Conservation (phyloP, 2,329 filamentous ascomycete species). For the Amauroascus verrucosus region DNA sequence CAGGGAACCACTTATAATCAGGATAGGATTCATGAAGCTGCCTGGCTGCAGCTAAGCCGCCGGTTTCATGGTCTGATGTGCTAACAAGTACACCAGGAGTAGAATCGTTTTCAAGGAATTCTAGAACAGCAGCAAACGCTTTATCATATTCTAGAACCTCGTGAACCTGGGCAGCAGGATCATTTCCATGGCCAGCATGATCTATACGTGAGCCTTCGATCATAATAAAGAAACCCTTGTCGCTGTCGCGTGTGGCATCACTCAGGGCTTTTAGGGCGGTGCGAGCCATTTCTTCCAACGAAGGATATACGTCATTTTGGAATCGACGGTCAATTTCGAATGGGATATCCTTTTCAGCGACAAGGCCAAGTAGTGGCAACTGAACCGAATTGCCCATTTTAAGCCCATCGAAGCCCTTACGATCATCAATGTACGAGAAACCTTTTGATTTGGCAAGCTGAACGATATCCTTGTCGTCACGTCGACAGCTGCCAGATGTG, state of each 20-base stretch:
- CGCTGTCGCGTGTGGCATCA: slow-evolving; percentile 68
- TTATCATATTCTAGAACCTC: slow-evolving; percentile 94
- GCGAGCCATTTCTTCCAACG: slow-evolving; percentile 79
- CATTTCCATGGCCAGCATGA: slow-evolving; percentile 80
- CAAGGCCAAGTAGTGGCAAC: slow-evolving; percentile 78
- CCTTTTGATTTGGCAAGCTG: slow-evolving; percentile 64
- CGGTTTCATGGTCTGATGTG: slow-evolving; percentile 94
- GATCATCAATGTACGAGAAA: slow-evolving; percentile 66
- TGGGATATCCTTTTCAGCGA: slow-evolving; percentile 72
- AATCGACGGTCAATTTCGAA: slow-evolving; percentile 85
- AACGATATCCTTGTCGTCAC: slow-evolving; percentile 66
- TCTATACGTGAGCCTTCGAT: slow-evolving; percentile 95
- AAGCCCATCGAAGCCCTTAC: slow-evolving; percentile 65
- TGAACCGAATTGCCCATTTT: slow-evolving; percentile 55
- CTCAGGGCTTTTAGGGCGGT: slow-evolving; percentile 71
- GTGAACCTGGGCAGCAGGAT: slow-evolving; percentile 72
- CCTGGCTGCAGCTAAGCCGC: slow-evolving; percentile 70
- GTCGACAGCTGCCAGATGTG: slow-evolving; percentile 69
- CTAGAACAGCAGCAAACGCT: slow-evolving; percentile 68
- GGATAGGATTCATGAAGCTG: slow-evolving; percentile 57
- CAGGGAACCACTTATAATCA: slow-evolving; percentile 70
- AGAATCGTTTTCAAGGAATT: slow-evolving; percentile 68
- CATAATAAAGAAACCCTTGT: slow-evolving; percentile 97
- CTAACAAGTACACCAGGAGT: slow-evolving; percentile 68
- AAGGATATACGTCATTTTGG: slow-evolving; percentile 71